phyloP scores from a whole-genome alignment of 208 protist species.

The Trypanosoma boissoni region DNA sequence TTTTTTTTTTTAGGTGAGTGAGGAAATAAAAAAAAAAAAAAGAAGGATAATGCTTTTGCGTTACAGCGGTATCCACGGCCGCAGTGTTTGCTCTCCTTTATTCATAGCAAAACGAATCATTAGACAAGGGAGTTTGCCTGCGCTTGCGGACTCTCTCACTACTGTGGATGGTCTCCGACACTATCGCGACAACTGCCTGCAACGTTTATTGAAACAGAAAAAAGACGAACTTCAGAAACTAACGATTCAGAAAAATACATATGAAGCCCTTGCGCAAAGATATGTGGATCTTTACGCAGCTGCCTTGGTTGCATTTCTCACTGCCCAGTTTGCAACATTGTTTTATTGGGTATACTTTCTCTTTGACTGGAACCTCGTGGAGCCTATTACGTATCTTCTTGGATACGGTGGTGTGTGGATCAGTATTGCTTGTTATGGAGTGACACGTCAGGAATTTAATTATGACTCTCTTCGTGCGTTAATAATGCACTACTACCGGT shows the following conservation, averaged over 20 bases:
- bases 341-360: conserved; percentile 84
- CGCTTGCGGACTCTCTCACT: conserved; percentile 1
- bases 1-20: no score
- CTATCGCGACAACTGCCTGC: conserved; percentile 34
- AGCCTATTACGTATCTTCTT: conserved; percentile 87
- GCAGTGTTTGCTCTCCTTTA: no score
- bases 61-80: no score
- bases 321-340: conserved; percentile 41
- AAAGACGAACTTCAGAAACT: conserved; percentile 28
- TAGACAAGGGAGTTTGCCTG: background rate
- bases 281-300: conserved; percentile 28
- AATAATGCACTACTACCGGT: conserved; percentile 16
- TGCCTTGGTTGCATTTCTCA: conserved; percentile 39
- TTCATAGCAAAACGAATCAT: no score
- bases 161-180: conserved; percentile 24
- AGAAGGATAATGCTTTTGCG: no score
- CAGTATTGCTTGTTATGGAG: conserved; percentile 57
- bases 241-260: conserved; percentile 26
- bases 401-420: conserved; percentile 76
- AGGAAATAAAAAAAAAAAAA: no score
- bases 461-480: conserved; percentile 37
- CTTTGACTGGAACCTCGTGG: conserved; percentile 87
- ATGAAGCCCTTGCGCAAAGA: conserved; percentile 29
- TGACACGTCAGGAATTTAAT: conserved; percentile 46
- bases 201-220: conserved; percentile 27